These are phyloP conservation scores for Paracoccidioides lutzii DNA, from an alignment of 2,329 filamentous ascomycete genomes.

Conservation along the genomic window DNA sequence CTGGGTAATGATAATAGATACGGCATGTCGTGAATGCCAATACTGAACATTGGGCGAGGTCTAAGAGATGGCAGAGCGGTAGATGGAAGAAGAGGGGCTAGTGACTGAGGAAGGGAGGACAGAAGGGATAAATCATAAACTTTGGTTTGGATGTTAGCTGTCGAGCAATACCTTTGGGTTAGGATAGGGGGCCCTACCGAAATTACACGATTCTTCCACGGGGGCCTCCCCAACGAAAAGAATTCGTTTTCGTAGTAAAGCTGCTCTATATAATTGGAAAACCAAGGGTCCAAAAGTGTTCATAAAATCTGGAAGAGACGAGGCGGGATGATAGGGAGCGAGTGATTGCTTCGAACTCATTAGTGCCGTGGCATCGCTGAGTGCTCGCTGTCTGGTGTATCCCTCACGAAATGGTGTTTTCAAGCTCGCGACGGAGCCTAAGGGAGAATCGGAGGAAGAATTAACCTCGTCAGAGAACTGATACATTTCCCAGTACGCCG, in stretches of 20 bases:
- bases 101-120: slow-evolving; percentile 68
- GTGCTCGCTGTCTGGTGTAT: slow-evolving; percentile 24
- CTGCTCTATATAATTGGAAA: slow-evolving; percentile 80
- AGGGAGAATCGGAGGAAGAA: slow-evolving; percentile 34
- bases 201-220: slow-evolving; percentile 74
- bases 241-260: slow-evolving; percentile 74
- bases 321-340: slow-evolving; percentile 70
- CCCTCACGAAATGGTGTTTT: slow-evolving; percentile 39
- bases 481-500: slow-evolving; percentile 62
- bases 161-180: background rate
- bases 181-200: slow-evolving; percentile 45
- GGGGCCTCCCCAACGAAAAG: slow-evolving; percentile 76
- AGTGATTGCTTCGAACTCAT: slow-evolving; percentile 44
- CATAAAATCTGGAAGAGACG: slow-evolving; percentile 64
- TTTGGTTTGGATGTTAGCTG: slow-evolving; percentile 26
- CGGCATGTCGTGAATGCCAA: slow-evolving; percentile 87
- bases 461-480: slow-evolving; percentile 26
- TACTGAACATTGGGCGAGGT: slow-evolving; percentile 73
- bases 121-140: slow-evolving; percentile 93
- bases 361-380: slow-evolving; percentile 31
- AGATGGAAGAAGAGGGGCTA: slow-evolving; percentile 55
- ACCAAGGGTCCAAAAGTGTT: slow-evolving; percentile 80
- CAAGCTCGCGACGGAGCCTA: slow-evolving; percentile 40
- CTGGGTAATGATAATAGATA: slow-evolving; percentile 56
- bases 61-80: slow-evolving; percentile 48